Evolutionary conservation across 176 grass and related monocot genomes (phyloP), one percentile per base, ranked within the genome.

Genomic region (Lolium multiflorum): DNA sequence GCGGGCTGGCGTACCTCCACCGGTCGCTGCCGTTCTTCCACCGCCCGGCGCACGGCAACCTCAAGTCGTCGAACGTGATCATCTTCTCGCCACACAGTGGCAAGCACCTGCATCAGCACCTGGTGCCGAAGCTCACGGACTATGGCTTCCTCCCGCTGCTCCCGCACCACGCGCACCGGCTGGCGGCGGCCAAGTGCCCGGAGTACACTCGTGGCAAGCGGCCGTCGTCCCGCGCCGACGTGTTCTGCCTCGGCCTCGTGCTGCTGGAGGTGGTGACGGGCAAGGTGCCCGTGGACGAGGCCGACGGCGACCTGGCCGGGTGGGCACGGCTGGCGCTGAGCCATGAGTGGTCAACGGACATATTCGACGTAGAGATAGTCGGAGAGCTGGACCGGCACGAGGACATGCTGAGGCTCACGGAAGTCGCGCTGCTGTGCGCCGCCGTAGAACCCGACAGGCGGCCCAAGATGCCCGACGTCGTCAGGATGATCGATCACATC

Each of bases 291-390:
- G 83, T 88, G 17, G 92, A 96, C 70, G 85, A 91, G 17, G 73
- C 73, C 3, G 94, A 96, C 74, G 92, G 88, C 68, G 88, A 91
- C 81, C 77, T 99, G 80, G 85, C 92, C 55, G 86, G 86, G 83
- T 99, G 97, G 97, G 90, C 95, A 67, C 88, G 89, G 15, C 70
- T 93, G 21, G 92, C 91, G n/a, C 82, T 99, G 14, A 91, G 84
- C 76, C 93, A 99, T 71, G 90, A 99, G 66, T 99, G 90, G 97
- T 94, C 97, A 26, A 96, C 92, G 4, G 97, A 99, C 75, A 91
- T 99, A 38, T 50, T 99, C 76, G 97, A 99, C 87, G 70, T 99
- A 16, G 94, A 96, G 87, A 91, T 99, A 84, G 80, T 91, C 35
- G 57, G 35, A 10, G 97, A 96, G 59, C 76, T 58, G 61, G 89